Evolutionary conservation across 805 yeast species (phyloP).

Genomic region (Danielia reshetovae): DNA sequence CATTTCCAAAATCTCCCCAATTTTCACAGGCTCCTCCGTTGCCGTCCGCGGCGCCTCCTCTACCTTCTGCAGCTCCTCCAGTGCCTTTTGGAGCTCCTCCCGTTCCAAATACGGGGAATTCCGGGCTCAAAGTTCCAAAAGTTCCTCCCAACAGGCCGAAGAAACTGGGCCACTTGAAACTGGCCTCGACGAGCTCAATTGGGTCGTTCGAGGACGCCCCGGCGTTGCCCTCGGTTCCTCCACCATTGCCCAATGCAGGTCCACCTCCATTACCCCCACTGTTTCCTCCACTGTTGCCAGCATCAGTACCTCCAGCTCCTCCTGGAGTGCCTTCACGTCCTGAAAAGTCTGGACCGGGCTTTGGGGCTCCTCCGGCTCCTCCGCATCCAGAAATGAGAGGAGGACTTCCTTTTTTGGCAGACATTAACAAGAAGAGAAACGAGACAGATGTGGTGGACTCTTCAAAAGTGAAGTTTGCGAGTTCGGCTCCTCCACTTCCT

Average conservation of each 20-base stretch:
- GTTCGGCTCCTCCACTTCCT: conserved; percentile 15
- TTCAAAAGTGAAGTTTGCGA: neutral
- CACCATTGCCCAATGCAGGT: conserved; percentile 1
- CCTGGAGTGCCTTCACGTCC: conserved; percentile 3
- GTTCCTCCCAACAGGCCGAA: conserved; percentile 40
- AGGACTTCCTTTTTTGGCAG: conserved; percentile 15
- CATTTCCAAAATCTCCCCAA: neutral
- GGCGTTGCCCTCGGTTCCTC: neutral
- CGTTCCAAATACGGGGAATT: conserved; percentile 13
- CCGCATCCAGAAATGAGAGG: conserved; percentile 7
- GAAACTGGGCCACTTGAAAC: conserved; percentile 33
- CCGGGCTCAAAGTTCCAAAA: conserved; percentile 23
- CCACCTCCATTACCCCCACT: conserved; percentile 8
- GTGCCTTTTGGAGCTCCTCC: conserved; percentile 15
- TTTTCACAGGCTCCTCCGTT: conserved; percentile 10
- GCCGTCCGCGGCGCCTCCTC: conserved; percentile 14
- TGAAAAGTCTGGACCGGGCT: conserved; percentile 1
- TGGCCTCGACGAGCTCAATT: conserved; percentile 19
- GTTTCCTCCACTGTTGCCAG: conserved; percentile 9
- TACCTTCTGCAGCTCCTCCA: conserved; percentile 19
- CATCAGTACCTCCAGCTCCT: conserved; percentile 6
- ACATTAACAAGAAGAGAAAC: conserved; percentile 13
- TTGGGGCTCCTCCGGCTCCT: conserved; percentile 3
- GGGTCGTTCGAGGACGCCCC: conserved; percentile 11
- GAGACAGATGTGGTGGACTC: conserved; percentile 5